A percentile compares a stretch with the other conserved stretches of the same genome.
phyloP scores from a whole-genome alignment of 495 filamentous ascomycete genomes.

The Lasiosphaeriaceae sp. region DNA sequence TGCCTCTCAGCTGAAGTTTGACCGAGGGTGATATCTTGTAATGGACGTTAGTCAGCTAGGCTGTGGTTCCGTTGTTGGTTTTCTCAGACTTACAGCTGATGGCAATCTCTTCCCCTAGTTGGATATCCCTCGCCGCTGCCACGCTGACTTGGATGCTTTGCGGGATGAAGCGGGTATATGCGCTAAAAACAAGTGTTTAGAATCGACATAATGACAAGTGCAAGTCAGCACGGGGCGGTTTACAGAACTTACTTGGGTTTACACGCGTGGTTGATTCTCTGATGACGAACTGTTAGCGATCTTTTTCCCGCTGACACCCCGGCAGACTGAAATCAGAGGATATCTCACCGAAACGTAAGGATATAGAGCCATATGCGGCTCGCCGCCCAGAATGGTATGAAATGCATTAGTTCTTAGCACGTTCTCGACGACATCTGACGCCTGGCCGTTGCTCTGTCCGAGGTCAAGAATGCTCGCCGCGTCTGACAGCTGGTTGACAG shows the following conservation, averaged over 20 bases:
- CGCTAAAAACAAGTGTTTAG: constrained; percentile 11
- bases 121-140: constrained; percentile 30
- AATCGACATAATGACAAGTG: neutral
- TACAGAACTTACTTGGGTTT: constrained; percentile 33
- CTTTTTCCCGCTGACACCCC: neutral
- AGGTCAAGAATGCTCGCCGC: constrained; percentile 27
- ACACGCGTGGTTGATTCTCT: constrained; percentile 42
- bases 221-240: too few species aligned
- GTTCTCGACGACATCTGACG: constrained; percentile 36
- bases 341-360: constrained; percentile 32
- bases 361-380: constrained; percentile 35
- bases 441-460: constrained; percentile 28
- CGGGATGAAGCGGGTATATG: constrained; percentile 35
- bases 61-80: neutral
- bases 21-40: constrained; percentile 29
- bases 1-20: constrained; percentile 25
- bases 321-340: neutral
- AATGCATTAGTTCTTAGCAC: constrained; percentile 40
- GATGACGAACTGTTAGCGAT: neutral
- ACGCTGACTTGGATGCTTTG: constrained; percentile 29
- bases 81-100: constrained; percentile 32
- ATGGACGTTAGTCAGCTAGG: neutral
- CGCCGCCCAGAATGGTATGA: constrained; percentile 24
- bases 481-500: constrained; percentile 31
- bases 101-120: constrained; percentile 38